Percentiles rank a stretch among this genome's conserved stretches.
Evolutionary conservation across 805 yeast genomes (phyloP).

Genomic region (Saturnispora zaruensis): DNA sequence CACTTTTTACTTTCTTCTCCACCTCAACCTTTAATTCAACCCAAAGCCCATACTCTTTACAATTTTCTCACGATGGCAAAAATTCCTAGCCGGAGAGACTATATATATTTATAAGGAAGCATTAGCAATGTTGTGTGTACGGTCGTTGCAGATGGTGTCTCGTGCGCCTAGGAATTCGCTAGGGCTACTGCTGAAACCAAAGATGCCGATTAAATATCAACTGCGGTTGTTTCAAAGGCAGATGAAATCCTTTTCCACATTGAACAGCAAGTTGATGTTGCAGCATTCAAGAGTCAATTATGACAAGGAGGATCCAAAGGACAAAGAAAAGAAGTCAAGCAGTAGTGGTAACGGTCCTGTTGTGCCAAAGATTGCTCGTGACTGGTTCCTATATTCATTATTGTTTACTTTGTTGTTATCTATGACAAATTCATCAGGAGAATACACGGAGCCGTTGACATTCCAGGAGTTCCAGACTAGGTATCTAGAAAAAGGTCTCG

Average conservation of each 20-base stretch:
- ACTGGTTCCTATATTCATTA: slow-evolving; percentile 24
- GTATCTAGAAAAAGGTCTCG: slow-evolving; percentile 70
- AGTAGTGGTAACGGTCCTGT: slow-evolving; percentile 13
- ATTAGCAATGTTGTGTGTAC: background rate
- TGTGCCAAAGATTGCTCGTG: slow-evolving; percentile 8
- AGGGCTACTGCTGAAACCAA: background rate
- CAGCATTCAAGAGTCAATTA: slow-evolving; percentile 9
- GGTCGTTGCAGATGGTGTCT: background rate
- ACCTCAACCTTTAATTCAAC: too few relatives aligned
- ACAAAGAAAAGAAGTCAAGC: slow-evolving; percentile 7
- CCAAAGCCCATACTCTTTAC: background rate
- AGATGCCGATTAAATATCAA: background rate
- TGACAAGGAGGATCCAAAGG: slow-evolving; percentile 5
- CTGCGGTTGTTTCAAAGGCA: background rate
- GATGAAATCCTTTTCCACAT: slow-evolving; percentile 12
- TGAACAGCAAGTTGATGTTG: slow-evolving; percentile 14
- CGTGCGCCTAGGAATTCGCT: background rate
- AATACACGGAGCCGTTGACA: slow-evolving; percentile 41
- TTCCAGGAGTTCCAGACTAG: slow-evolving; percentile 86
- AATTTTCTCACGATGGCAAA: background rate
- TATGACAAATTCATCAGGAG: slow-evolving; percentile 11
- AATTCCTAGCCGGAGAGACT: background rate
- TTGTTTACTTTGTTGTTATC: slow-evolving; percentile 19
- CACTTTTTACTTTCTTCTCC: too few relatives aligned
- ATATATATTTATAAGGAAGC: background rate